Evolutionary conservation across 108 stramenopile genomes (phyloP).

Genomic region (Nitzschia putrida): DNA sequence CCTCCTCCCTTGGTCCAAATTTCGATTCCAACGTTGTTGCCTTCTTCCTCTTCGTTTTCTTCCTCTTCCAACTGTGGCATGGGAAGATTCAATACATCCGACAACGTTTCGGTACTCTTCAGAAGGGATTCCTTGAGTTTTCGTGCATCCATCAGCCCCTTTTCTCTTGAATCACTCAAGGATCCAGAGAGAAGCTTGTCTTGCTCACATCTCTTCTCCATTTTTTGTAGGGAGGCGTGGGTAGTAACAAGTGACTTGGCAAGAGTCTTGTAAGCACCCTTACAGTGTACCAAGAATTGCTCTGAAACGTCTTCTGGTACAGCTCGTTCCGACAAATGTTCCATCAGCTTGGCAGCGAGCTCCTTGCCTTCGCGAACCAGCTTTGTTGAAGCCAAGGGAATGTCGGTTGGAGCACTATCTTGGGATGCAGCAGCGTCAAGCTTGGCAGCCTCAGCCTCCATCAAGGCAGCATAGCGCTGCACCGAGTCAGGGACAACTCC

Average conservation of each 20-base stretch:
- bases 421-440: conserved; percentile 10
- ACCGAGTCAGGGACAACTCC: conserved; percentile 54
- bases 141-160: conserved; percentile 83
- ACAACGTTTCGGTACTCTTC: conserved; percentile 72
- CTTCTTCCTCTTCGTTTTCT: conserved; percentile 66
- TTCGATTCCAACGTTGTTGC: conserved; percentile 60
- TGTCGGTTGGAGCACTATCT: neutral
- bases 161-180: conserved; percentile 88
- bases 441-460: conserved; percentile 30
- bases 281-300: conserved; percentile 51
- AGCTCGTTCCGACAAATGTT: conserved; percentile 33
- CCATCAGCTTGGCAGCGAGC: conserved; percentile 12
- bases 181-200: conserved; percentile 85
- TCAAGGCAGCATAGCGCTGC: conserved; percentile 19
- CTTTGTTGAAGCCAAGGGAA: conserved; percentile 2
- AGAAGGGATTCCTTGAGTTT: conserved; percentile 77
- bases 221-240: conserved; percentile 72
- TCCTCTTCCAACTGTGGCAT: conserved; percentile 67
- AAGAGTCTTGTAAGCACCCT: conserved; percentile 73
- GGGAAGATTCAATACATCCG: conserved; percentile 74
- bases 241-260: conserved; percentile 70
- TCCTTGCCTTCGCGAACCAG: conserved; percentile 19
- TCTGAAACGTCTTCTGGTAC: conserved; percentile 38
- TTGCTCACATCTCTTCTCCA: conserved; percentile 86
- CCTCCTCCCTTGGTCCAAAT: conserved; percentile 79